Percentiles rank a stretch among this genome's conserved stretches.
Evolutionary conservation across 148 eudicot genomes (phyloP).

Genomic region (Drosera capensis): DNA sequence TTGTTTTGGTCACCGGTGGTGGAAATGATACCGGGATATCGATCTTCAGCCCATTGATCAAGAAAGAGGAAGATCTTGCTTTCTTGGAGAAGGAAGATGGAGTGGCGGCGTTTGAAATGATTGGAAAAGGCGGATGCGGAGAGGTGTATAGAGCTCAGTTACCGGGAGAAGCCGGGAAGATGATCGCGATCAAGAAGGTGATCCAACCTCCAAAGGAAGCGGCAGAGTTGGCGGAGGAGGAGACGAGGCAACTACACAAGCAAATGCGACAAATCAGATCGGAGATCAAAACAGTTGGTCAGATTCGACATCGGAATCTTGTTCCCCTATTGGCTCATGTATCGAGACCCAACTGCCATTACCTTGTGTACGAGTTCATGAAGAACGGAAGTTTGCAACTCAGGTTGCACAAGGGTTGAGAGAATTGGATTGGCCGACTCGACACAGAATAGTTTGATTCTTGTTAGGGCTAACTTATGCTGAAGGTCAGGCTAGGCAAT

Average conservation of each 20-base stretch:
- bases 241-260: constrained; percentile 49
- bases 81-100: constrained; percentile 80
- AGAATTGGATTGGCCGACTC: constrained; percentile 53
- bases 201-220: constrained; percentile 38
- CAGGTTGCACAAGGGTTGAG: constrained; percentile 19
- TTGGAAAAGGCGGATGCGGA: constrained; percentile 87
- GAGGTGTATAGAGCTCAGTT: constrained; percentile 61
- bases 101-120: constrained; percentile 27
- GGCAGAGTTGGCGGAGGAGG: constrained; percentile 51
- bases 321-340: constrained; percentile 77
- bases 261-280: constrained; percentile 67
- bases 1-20: constrained; percentile 17
- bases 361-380: constrained; percentile 79
- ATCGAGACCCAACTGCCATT: constrained; percentile 68
- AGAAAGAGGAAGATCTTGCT: constrained; percentile 62
- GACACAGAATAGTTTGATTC: constrained; percentile 50
- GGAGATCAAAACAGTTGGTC: constrained; percentile 86
- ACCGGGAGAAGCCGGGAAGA: constrained; percentile 52
- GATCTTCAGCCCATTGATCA: constrained; percentile 63
- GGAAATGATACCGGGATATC: constrained; percentile 15
- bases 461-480: no score
- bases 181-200: constrained; percentile 75
- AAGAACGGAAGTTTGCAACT: constrained; percentile 75
- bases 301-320: constrained; percentile 70
- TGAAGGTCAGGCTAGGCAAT: no score